phyloP scores from a whole-genome alignment of 768 basidiomycete genomes.

The Kwoniella newhampshirensis region DNA sequence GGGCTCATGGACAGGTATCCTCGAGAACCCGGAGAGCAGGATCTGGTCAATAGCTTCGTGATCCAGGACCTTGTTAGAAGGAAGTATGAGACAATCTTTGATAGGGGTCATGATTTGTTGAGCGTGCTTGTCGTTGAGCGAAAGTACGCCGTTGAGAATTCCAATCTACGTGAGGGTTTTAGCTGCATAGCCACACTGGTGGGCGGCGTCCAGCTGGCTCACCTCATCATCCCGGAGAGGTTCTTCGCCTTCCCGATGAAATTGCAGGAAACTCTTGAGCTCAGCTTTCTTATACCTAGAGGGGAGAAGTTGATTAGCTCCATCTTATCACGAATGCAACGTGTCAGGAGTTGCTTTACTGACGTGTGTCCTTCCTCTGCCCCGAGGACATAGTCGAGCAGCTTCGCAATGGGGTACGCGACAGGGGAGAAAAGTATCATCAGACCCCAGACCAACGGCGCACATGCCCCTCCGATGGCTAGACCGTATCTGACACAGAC shows the following conservation, averaged over 20 bases:
- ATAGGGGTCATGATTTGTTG: slow-evolving; percentile 78
- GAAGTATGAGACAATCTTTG: slow-evolving; percentile 67
- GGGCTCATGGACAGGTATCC: slow-evolving; percentile 82
- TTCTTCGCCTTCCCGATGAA: slow-evolving; percentile 55
- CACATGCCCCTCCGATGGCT: slow-evolving; percentile 72
- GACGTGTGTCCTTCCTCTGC: slow-evolving; percentile 61
- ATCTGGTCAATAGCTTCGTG: slow-evolving; percentile 70
- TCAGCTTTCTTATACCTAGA: slow-evolving; percentile 52
- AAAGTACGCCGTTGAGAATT: slow-evolving; percentile 54
- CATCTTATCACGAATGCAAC: neutral
- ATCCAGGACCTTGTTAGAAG: slow-evolving; percentile 74
- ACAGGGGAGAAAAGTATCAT: slow-evolving; percentile 77
- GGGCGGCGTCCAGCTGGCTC: slow-evolving; percentile 9
- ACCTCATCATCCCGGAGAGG: slow-evolving; percentile 56
- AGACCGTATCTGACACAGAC: slow-evolving; percentile 76
- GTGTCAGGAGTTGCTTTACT: no score
- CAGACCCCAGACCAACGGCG: slow-evolving; percentile 68
- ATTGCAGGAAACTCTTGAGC: slow-evolving; percentile 57
- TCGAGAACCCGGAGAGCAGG: slow-evolving; percentile 71
- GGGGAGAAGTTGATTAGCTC: neutral
- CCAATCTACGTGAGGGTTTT: slow-evolving; percentile 35
- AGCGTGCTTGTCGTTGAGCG: slow-evolving; percentile 57
- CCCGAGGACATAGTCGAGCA: slow-evolving; percentile 81
- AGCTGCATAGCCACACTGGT: slow-evolving; percentile 2
- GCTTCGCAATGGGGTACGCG: slow-evolving; percentile 67